These are phyloP conservation scores for Linnemannia exigua DNA, from an alignment of 192 early-diverging fungal species.

Conservation along the genomic window DNA sequence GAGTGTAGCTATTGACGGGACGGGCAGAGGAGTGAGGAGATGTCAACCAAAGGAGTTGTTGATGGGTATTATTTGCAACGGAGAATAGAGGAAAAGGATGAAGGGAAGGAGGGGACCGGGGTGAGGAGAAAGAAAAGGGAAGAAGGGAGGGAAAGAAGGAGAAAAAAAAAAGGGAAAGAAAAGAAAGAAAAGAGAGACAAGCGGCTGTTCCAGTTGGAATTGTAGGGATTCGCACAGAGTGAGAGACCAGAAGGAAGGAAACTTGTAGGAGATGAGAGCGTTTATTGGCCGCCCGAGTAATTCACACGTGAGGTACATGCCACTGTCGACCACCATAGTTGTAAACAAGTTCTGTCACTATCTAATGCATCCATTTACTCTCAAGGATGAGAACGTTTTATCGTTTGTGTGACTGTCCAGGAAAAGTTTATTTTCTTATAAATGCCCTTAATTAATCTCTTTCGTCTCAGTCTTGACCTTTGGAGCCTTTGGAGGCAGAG, in stretches of 20 bases:
- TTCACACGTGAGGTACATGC: no score
- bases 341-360: no score
- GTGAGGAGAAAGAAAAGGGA: background rate
- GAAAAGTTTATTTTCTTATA: background rate
- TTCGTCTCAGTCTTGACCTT: slow-evolving; percentile 20
- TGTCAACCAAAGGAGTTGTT: no score
- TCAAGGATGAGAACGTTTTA: background rate
- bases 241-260: no score
- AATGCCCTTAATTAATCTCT: background rate
- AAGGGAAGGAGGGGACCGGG: background rate
- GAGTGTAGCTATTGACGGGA: no score
- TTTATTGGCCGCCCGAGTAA: background rate
- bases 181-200: background rate
- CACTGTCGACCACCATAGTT: no score
- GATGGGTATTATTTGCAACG: no score
- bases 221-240: background rate
- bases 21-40: no score
- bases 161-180: background rate
- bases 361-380: no score
- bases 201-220: background rate
- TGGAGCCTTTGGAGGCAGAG: slow-evolving; percentile 17
- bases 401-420: no score
- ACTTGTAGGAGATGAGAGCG: no score
- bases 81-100: background rate
- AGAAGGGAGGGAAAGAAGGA: background rate